Conservation (phyloP, 2,329 filamentous ascomycete species). For the Aspergillus sp. region DNA sequence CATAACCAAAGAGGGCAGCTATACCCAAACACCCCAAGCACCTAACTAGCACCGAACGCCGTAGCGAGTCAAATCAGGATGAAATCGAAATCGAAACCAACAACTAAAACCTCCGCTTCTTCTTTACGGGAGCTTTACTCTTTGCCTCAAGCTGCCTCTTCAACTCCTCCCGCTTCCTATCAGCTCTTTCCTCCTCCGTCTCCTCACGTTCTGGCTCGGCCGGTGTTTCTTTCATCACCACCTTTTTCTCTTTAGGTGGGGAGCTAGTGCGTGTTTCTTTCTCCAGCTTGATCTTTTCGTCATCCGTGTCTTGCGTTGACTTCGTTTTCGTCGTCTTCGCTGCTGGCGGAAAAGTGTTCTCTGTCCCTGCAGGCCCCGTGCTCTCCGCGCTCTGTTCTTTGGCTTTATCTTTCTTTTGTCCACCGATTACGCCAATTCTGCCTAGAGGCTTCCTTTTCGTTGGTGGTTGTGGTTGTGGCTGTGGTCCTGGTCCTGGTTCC, state of each 20-base stretch:
- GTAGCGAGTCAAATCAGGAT: background rate
- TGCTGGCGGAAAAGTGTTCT: constrained; percentile 1
- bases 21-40: too few relatives aligned
- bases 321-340: constrained; percentile 2
- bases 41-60: background rate
- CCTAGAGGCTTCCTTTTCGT: constrained; percentile 11
- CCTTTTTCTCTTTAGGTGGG: background rate
- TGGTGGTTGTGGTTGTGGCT: constrained; percentile 16
- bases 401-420: constrained; percentile 20
- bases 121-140: constrained; percentile 54
- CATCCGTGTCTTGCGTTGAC: background rate
- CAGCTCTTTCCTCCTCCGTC: constrained; percentile 54
- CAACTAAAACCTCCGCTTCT: constrained; percentile 56
- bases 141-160: constrained; percentile 54
- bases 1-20: too few relatives aligned
- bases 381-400: constrained; percentile 1
- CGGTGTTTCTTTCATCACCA: constrained; percentile 2
- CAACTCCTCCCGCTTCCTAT: constrained; percentile 56
- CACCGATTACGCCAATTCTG: constrained; percentile 40
- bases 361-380: background rate
- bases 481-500: constrained; percentile 17
- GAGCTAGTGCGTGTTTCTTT: background rate
- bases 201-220: constrained; percentile 20
- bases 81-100: background rate
- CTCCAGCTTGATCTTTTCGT: background rate